Evolutionary conservation across 768 basidiomycete species (phyloP), one percentile per base, ranked within the genome.

Genomic region (Serpula lacrymans): DNA sequence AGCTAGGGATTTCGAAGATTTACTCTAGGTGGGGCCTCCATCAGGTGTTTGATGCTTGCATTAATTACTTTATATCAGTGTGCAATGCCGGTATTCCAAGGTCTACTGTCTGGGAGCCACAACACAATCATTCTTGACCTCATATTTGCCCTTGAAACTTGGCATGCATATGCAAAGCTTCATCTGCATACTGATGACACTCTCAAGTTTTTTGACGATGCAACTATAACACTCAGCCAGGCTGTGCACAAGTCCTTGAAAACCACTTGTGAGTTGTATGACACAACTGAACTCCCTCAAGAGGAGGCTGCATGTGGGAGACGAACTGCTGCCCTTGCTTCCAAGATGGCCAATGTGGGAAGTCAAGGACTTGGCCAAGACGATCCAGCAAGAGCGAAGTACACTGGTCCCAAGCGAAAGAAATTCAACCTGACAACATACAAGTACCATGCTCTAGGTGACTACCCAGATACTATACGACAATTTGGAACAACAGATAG

Each of bases 81-180:
- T 34, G 48, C 58, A 2, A 46, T 66, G 8, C 65, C 68, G 2
- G 60, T 52, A 13, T 64, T 68, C 34, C 64, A 69, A 12, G 64
- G 58, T 7, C 55, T 71, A 1, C 48, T 68, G 6, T 34, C 20
- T 34, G 9, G 33, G 17, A 34, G 13, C 20, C 39, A 58, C 16
- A 36, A 60, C 13, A 31, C 41, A 2, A 41, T 47, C 2, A 41
- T 71, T 4, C 45, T 58, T 14, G 57, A 65, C 20, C 43, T 71
- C 0, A 48, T 73, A 1, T 72, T 63, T 45, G 34, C 41, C 6
- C 40, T 63, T 3, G 58, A 54, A 0, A 48, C 53, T 10, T 70
- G 67, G 69, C 71, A 71, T 47, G 59, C 56, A 0, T 50, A 62
- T 8, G 67, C 65, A 1, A 73, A 73, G 43, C 53, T 71, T 2